A percentile compares a stretch with the other conserved stretches of the same genome.
Conservation (phyloP, 2,329 filamentous ascomycete genomes). For the Akanthomyces dipterigenus region DNA sequence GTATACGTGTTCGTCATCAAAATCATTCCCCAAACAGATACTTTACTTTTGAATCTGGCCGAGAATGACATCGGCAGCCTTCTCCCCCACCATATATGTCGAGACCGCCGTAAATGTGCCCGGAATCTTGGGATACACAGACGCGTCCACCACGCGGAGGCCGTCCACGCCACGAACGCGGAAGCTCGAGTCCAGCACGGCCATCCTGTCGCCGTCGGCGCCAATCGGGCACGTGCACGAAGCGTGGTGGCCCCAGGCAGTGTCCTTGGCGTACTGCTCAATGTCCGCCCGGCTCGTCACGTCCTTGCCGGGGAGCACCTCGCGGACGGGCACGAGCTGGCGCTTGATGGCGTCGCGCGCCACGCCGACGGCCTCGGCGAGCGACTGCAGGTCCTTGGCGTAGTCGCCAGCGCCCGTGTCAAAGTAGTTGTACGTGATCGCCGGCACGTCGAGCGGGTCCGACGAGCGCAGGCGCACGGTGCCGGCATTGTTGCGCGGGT, state of each 20-base stretch:
- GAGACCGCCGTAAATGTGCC: conserved; percentile 27
- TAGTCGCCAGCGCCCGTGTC: conserved; percentile 41
- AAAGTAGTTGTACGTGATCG: conserved; percentile 58
- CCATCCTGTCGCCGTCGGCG: conserved; percentile 23
- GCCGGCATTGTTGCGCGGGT: conserved; percentile 56
- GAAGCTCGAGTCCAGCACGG: conserved; percentile 43
- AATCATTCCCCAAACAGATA: not conserved
- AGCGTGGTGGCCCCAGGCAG: conserved; percentile 28
- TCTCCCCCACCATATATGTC: conserved; percentile 27
- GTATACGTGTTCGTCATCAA: not conserved
- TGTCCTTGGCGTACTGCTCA: conserved; percentile 23
- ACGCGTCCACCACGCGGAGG: conserved; percentile 40
- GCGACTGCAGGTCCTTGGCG: conserved; percentile 42
- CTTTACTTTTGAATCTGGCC: conserved; percentile 1
- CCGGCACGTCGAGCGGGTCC: conserved; percentile 57
- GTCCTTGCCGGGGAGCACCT: conserved; percentile 17
- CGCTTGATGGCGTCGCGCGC: conserved; percentile 35
- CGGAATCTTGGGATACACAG: conserved; percentile 33
- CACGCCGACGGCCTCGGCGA: conserved; percentile 49
- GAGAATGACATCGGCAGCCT: conserved; percentile 26
- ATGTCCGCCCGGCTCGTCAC: conserved; percentile 15
- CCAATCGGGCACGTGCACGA: conserved; percentile 28
- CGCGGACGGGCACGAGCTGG: conserved; percentile 17
- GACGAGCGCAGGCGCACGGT: conserved; percentile 53
- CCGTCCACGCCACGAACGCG: conserved; percentile 39